A percentile compares a stretch with the other conserved stretches of the same genome.
Conservation (phyloP, 2,329 filamentous ascomycete species). For the Colletotrichum australisinense region DNA sequence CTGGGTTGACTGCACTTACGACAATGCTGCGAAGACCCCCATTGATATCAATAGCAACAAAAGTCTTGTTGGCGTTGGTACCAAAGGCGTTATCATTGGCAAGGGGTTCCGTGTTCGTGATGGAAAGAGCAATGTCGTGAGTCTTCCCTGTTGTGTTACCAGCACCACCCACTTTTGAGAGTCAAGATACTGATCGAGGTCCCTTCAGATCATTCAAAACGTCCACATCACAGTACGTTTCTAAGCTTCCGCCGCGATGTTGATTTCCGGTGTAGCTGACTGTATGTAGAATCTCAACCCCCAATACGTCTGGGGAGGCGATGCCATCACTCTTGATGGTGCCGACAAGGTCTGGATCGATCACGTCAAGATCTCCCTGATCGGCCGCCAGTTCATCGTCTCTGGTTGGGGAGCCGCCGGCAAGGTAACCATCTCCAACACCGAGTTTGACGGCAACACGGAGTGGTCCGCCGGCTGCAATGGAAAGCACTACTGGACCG, state of each 20-base stretch:
- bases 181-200: not conserved
- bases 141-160: not conserved
- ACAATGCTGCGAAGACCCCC: conserved; percentile 40
- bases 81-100: conserved; percentile 44
- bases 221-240: conserved; percentile 51
- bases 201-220: conserved; percentile 57
- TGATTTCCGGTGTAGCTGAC: not conserved
- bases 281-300: conserved; percentile 49
- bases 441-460: conserved; percentile 50
- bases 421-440: conserved; percentile 50
- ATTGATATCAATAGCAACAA: conserved; percentile 44
- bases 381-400: conserved; percentile 55
- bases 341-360: conserved; percentile 44
- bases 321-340: conserved; percentile 54
- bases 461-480: conserved; percentile 44
- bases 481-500: conserved; percentile 46
- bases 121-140: conserved; percentile 54
- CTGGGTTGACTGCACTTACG: conserved; percentile 40
- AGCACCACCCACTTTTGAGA: not conserved
- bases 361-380: conserved; percentile 52
- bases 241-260: not conserved
- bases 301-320: conserved; percentile 41
- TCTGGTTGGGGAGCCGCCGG: conserved; percentile 47
- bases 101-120: conserved; percentile 57
- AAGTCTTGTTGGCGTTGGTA: conserved; percentile 41